phyloP scores from a whole-genome alignment of 108 stramenopile species.

The Conticribra weissflogii region DNA sequence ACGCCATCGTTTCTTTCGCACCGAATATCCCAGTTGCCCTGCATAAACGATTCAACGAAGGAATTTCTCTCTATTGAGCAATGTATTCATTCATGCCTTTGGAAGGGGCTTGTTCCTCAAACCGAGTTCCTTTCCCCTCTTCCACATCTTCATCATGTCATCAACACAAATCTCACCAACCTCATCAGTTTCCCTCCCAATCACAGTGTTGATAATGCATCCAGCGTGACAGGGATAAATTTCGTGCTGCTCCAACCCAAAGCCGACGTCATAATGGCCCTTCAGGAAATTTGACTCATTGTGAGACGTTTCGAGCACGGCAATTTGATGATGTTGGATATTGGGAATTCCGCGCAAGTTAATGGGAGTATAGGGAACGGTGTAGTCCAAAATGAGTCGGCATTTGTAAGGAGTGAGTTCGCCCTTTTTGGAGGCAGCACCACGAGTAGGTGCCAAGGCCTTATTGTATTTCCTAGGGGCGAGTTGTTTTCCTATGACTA shows the following conservation, averaged over 20 bases:
- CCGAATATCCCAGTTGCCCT: no score
- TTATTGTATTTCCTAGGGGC: conserved; percentile 57
- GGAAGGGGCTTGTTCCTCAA: conserved; percentile 43
- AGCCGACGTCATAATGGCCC: conserved; percentile 68
- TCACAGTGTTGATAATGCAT: conserved; percentile 68
- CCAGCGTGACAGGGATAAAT: conserved; percentile 76
- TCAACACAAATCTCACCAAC: conserved; percentile 65
- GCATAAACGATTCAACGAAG: no score
- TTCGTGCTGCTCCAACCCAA: conserved; percentile 68
- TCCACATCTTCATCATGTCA: conserved; percentile 57
- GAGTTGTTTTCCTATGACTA: conserved; percentile 66
- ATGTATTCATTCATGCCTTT: conserved; percentile 23
- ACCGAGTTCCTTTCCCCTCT: conserved; percentile 42
- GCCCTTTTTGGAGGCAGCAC: conserved; percentile 43
- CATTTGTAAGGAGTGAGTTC: conserved; percentile 55
- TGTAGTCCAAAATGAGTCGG: conserved; percentile 68
- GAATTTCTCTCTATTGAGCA: no score
- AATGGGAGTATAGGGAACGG: conserved; percentile 67
- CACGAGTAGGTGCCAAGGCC: conserved; percentile 46
- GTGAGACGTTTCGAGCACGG: conserved; percentile 56
- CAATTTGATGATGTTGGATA: conserved; percentile 67
- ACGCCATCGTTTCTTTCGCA: no score
- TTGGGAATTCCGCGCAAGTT: conserved; percentile 41
- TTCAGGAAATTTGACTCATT: conserved; percentile 57
- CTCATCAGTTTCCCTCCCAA: conserved; percentile 65